Conservation (phyloP, 2,329 filamentous ascomycete species). For the Colletotrichum sp. region DNA sequence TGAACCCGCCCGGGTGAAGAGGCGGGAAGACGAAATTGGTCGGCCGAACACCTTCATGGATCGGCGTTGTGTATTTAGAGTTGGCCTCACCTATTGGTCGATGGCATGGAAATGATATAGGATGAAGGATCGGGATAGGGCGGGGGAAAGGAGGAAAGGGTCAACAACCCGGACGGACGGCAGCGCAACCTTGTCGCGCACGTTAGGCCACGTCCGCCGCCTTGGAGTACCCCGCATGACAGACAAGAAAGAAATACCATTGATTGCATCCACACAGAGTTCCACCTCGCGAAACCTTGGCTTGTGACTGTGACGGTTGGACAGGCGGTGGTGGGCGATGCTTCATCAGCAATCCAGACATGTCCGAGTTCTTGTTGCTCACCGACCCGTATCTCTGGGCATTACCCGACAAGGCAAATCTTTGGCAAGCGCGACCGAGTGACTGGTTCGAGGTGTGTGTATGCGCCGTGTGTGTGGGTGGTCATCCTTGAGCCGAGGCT, state of each 20-base stretch:
- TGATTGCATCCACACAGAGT: background rate
- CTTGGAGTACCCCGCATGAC: background rate
- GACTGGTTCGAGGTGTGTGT: background rate
- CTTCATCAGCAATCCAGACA: background rate
- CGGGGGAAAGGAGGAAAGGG: background rate
- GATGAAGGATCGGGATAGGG: background rate
- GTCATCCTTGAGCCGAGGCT: background rate
- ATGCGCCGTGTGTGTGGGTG: background rate
- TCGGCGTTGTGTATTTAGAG: slow-evolving; percentile 20
- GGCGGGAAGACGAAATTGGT: background rate
- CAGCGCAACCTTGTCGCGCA: background rate
- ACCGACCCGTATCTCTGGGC: background rate
- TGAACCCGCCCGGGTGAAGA: background rate
- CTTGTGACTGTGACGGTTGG: background rate
- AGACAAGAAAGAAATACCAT: background rate
- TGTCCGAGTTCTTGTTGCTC: background rate
- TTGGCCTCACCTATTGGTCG: background rate
- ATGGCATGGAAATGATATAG: background rate
- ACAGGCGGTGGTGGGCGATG: background rate
- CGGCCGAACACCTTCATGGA: slow-evolving; percentile 16
- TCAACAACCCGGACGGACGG: background rate
- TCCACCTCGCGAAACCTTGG: background rate
- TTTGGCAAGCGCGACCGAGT: background rate
- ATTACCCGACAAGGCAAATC: background rate
- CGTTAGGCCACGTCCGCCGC: background rate